These are phyloP conservation scores for Gnomoniopsis sp. DNA, from an alignment of 2,329 filamentous ascomycete species.

Conservation along the genomic window DNA sequence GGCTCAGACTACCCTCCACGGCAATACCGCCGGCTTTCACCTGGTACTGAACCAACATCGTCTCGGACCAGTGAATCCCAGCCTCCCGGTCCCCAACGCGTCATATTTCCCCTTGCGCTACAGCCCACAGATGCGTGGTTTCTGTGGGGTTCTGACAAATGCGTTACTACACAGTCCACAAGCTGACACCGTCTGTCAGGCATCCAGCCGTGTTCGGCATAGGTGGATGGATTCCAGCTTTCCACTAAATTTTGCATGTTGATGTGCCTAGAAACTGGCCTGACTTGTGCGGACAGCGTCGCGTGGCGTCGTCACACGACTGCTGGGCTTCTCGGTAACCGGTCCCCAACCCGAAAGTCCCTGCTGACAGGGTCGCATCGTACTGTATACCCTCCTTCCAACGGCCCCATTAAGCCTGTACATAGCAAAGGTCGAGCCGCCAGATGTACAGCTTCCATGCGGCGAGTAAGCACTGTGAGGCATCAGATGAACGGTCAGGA, in stretches of 20 bases:
- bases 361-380: not conserved
- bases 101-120: too few relatives aligned
- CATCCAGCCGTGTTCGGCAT: not conserved
- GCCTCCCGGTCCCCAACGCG: too few relatives aligned
- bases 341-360: not conserved
- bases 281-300: conserved; percentile 3
- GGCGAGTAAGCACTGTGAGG: not conserved
- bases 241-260: not conserved
- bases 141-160: too few relatives aligned
- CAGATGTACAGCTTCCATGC: not conserved
- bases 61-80: too few relatives aligned
- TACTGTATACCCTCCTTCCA: not conserved
- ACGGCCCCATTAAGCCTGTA: not conserved
- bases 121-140: too few relatives aligned
- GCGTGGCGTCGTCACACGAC: conserved; percentile 4
- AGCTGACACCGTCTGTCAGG: not conserved
- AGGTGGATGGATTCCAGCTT: not conserved
- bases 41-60: too few relatives aligned
- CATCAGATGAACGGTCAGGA: not conserved
- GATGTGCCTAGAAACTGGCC: conserved; percentile 2
- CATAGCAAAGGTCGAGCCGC: not conserved
- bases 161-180: too few relatives aligned
- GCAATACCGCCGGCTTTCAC: too few relatives aligned
- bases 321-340: conserved; percentile 2
- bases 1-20: too few relatives aligned